phyloP scores from a whole-genome alignment of 176 grass and related monocot genomes.

The Oryza meridionalis region DNA sequence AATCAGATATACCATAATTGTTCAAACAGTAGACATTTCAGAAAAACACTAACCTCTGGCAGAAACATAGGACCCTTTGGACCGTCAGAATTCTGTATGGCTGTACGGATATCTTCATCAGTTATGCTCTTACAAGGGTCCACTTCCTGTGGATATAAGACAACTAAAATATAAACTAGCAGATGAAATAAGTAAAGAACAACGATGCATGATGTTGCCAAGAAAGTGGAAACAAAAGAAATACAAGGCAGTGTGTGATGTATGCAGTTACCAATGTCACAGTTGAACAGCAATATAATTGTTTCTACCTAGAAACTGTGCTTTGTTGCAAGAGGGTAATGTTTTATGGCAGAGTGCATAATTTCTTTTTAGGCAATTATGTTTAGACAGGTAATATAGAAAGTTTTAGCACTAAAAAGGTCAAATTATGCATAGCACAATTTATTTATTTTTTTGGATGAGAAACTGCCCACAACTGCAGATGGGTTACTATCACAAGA shows the following conservation, averaged over 20 bases:
- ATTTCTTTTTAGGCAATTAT: neutral
- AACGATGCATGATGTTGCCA: neutral
- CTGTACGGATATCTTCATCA: conserved; percentile 78
- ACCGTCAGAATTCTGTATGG: conserved; percentile 86
- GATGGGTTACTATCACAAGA: neutral
- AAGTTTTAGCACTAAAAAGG: conserved; percentile 1
- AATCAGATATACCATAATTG: conserved; percentile 30
- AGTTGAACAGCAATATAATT: neutral
- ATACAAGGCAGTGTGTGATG: conserved; percentile 10
- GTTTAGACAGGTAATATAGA: conserved; percentile 1
- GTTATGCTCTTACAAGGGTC: conserved; percentile 90
- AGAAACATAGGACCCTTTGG: conserved; percentile 92
- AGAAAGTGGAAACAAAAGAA: conserved; percentile 13
- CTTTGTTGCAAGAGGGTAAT: neutral
- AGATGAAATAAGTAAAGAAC: conserved; percentile 22
- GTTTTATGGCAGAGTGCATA: conserved; percentile 22
- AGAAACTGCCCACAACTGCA: neutral
- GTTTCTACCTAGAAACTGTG: conserved; percentile 9
- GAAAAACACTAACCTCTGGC: conserved; percentile 65
- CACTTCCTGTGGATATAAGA: conserved; percentile 65
- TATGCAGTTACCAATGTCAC: neutral
- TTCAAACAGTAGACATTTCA: conserved; percentile 14
- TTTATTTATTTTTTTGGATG: conserved; percentile 17
- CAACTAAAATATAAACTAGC: conserved; percentile 25
- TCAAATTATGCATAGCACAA: neutral